Evolutionary conservation across 2,329 filamentous ascomycete genomes (phyloP).

Genomic region (Cladophialophora bantiana): DNA sequence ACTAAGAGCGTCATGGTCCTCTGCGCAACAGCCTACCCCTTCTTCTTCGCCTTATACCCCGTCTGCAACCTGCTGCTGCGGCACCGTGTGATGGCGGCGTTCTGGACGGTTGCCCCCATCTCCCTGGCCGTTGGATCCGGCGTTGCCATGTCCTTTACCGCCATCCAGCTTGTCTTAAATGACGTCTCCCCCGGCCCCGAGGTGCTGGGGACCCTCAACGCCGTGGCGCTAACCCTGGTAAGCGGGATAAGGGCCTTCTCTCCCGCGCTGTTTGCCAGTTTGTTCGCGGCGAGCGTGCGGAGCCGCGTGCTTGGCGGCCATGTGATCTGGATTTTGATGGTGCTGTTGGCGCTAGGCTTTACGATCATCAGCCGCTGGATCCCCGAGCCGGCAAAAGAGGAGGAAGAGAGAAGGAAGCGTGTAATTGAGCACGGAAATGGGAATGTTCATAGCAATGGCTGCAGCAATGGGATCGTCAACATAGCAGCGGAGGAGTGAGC

Average conservation of each 20-base stretch:
- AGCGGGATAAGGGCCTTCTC: constrained; percentile 70
- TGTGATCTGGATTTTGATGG: constrained; percentile 68
- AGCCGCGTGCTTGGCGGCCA: constrained; percentile 70
- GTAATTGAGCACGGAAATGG: background rate
- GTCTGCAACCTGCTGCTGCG: constrained; percentile 65
- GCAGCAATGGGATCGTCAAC: background rate
- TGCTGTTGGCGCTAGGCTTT: constrained; percentile 48
- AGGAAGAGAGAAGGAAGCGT: background rate
- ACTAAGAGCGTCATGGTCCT: constrained; percentile 69
- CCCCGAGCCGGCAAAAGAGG: constrained; percentile 20
- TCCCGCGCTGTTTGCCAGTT: constrained; percentile 69
- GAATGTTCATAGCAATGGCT: background rate
- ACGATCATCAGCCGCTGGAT: constrained; percentile 41
- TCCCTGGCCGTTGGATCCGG: constrained; percentile 64
- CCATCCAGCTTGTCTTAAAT: constrained; percentile 75
- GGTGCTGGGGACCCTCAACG: constrained; percentile 75
- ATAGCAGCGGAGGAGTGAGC: background rate
- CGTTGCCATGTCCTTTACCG: constrained; percentile 72
- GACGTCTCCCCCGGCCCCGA: constrained; percentile 71
- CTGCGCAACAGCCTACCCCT: constrained; percentile 67
- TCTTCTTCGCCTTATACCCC: constrained; percentile 66
- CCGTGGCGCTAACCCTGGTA: constrained; percentile 67
- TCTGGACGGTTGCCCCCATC: constrained; percentile 63
- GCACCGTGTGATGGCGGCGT: constrained; percentile 53
- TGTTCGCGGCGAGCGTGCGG: constrained; percentile 72